phyloP scores from a whole-genome alignment of 768 basidiomycete species.

The Lactifluus pinguis region DNA sequence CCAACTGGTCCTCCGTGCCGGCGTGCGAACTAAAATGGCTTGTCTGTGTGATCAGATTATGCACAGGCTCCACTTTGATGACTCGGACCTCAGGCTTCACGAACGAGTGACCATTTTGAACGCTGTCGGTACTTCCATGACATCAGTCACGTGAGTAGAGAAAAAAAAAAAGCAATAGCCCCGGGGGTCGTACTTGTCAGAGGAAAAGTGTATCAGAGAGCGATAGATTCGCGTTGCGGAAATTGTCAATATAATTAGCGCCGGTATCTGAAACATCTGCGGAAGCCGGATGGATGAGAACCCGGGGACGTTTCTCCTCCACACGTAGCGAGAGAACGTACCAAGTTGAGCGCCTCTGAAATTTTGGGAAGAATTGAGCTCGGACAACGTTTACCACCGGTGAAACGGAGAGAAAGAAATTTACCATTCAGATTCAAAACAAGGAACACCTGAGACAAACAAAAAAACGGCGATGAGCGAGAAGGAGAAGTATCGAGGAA shows the following conservation, averaged over 20 bases:
- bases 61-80: not conserved
- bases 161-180: not conserved
- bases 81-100: not conserved
- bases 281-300: not conserved
- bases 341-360: not conserved
- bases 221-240: conserved; percentile 9
- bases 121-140: not conserved
- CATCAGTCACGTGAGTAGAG: not conserved
- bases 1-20: not conserved
- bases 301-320: not conserved
- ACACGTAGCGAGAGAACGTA: not conserved
- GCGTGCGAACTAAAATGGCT: not conserved
- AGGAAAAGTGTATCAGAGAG: not conserved
- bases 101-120: not conserved
- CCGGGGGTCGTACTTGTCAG: not conserved
- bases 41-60: not conserved
- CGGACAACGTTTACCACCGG: not conserved
- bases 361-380: not conserved
- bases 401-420: not conserved
- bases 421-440: not conserved
- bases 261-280: not conserved
- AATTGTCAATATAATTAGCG: not conserved
- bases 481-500: not conserved
- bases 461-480: not conserved
- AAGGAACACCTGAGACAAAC: not conserved